Conservation (phyloP, 2,329 filamentous ascomycete species). For the Paraphaeosphaeria minitans region DNA sequence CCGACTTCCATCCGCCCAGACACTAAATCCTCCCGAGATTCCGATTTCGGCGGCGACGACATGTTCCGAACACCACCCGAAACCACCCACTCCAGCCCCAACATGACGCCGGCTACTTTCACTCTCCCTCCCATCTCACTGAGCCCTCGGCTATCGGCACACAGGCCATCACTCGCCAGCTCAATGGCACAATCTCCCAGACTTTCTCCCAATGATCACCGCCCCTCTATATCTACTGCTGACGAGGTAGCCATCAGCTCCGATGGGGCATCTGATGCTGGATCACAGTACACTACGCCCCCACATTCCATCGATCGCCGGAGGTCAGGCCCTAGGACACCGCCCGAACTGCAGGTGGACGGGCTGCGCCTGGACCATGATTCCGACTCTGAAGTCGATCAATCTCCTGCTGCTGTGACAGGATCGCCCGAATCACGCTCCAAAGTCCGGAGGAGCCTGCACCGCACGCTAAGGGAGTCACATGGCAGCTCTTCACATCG, state of each 20-base stretch:
- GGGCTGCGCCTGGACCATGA: conserved; percentile 29
- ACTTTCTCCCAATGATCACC: conserved; percentile 37
- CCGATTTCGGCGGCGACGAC: conserved; percentile 44
- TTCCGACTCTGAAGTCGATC: conserved; percentile 41
- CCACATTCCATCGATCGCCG: conserved; percentile 33
- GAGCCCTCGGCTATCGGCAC: conserved; percentile 37
- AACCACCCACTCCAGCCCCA: conserved; percentile 45
- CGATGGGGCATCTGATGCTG: conserved; percentile 38
- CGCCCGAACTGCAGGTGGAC: conserved; percentile 31
- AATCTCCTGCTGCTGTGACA: conserved; percentile 29
- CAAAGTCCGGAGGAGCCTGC: conserved; percentile 82
- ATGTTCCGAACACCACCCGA: conserved; percentile 55
- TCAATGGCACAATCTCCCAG: conserved; percentile 43
- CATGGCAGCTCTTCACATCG: conserved; percentile 68
- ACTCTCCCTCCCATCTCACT: conserved; percentile 41
- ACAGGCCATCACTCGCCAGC: conserved; percentile 39
- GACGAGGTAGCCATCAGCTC: conserved; percentile 36
- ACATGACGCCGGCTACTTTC: conserved; percentile 34
- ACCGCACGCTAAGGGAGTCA: conserved; percentile 85
- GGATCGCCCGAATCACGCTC: conserved; percentile 60
- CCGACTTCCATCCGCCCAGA: conserved; percentile 39
- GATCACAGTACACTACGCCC: conserved; percentile 39
- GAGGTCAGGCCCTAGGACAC: conserved; percentile 28
- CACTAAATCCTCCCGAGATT: conserved; percentile 45
- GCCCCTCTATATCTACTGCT: conserved; percentile 42